phyloP scores from a whole-genome alignment of 148 eudicot genomes.

The Persicaria maculosa region DNA sequence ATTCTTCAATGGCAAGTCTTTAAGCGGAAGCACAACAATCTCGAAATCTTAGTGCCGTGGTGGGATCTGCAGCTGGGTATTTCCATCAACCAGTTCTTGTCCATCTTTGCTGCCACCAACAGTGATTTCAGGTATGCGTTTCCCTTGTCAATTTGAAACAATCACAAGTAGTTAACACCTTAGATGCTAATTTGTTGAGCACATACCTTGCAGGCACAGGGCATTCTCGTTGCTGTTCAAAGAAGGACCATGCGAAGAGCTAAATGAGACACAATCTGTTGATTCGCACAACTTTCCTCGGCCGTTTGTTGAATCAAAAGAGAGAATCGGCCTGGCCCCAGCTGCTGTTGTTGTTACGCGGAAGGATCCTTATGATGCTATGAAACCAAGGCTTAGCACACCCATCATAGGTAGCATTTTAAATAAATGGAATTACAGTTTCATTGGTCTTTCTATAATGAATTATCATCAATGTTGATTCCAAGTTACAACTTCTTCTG shows the following conservation, averaged over 20 bases:
- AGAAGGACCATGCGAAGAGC: conserved; percentile 74
- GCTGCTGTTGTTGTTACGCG: conserved; percentile 71
- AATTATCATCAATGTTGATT: neutral
- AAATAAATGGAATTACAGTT: neutral
- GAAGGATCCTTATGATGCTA: conserved; percentile 43
- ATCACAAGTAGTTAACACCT: neutral
- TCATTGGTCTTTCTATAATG: neutral
- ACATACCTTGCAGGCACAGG: conserved; percentile 46
- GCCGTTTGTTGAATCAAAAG: conserved; percentile 57
- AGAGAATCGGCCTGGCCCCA: conserved; percentile 68
- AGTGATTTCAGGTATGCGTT: conserved; percentile 74
- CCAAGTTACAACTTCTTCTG: neutral
- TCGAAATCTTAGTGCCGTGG: conserved; percentile 92
- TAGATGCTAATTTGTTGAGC: conserved; percentile 6
- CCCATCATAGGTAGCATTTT: conserved; percentile 50
- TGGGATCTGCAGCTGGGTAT: conserved; percentile 96
- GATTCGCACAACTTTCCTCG: conserved; percentile 80
- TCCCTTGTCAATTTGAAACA: neutral
- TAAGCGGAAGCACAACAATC: conserved; percentile 67
- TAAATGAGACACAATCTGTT: conserved; percentile 67
- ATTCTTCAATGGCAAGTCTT: conserved; percentile 95
- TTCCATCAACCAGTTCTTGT: conserved; percentile 87
- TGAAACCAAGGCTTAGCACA: conserved; percentile 52
- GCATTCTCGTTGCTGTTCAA: conserved; percentile 73
- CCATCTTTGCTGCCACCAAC: conserved; percentile 84